Evolutionary conservation across 2,329 filamentous ascomycete genomes (phyloP).

Genomic region (Trichophyton schoenleinii): DNA sequence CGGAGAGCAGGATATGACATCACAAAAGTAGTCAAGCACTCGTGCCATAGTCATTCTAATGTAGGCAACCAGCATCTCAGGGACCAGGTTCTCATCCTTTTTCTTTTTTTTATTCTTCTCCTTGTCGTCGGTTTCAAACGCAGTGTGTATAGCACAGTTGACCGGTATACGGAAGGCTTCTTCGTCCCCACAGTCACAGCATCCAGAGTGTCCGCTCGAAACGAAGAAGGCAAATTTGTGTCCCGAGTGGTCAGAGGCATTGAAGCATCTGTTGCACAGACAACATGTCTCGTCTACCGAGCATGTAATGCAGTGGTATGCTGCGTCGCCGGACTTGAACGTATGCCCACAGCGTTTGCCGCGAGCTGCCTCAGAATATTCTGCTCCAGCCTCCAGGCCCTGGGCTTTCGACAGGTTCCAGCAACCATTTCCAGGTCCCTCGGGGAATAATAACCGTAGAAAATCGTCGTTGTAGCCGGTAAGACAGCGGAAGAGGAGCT

Average conservation of each 20-base stretch:
- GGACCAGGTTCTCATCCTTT: slow-evolving; percentile 54
- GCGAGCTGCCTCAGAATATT: slow-evolving; percentile 82
- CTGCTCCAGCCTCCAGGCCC: slow-evolving; percentile 81
- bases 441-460: slow-evolving; percentile 68
- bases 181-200: slow-evolving; percentile 91
- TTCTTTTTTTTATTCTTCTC: slow-evolving; percentile 34
- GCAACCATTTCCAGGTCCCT: slow-evolving; percentile 49
- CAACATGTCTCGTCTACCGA: slow-evolving; percentile 91
- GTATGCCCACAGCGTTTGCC: slow-evolving; percentile 96
- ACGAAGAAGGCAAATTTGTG: slow-evolving; percentile 85
- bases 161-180: slow-evolving; percentile 87
- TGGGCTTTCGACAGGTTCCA: slow-evolving; percentile 80
- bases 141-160: slow-evolving; percentile 85
- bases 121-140: slow-evolving; percentile 36
- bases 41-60: slow-evolving; percentile 78
- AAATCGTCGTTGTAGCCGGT: slow-evolving; percentile 63
- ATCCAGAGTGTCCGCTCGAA: slow-evolving; percentile 82
- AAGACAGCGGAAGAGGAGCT: slow-evolving; percentile 75
- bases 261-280: slow-evolving; percentile 85
- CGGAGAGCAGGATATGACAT: slow-evolving; percentile 94
- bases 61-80: slow-evolving; percentile 60
- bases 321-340: slow-evolving; percentile 85
- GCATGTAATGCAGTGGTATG: slow-evolving; percentile 89
- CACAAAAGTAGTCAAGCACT: slow-evolving; percentile 86
- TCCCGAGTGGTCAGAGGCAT: slow-evolving; percentile 84